Conservation (phyloP, 768 basidiomycete genomes). For the Pulveroboletus frians region DNA sequence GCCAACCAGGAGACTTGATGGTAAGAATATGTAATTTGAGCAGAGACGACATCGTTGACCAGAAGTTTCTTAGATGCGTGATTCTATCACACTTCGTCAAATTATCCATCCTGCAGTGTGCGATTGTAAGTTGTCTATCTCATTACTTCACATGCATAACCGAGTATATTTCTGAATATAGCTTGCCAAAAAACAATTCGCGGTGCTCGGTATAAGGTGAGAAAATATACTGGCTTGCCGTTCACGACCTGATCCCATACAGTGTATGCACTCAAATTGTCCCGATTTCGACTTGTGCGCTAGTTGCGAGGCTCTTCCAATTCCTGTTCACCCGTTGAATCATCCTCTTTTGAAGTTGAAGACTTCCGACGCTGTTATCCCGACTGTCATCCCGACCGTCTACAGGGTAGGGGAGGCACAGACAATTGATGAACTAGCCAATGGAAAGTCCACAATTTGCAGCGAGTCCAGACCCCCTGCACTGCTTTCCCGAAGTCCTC, state of each 20-base stretch:
- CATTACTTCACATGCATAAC: too few relatives aligned
- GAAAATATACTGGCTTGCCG: constrained; percentile 1
- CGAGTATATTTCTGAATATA: constrained; percentile 4
- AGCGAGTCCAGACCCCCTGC: not conserved
- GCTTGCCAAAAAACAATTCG: constrained; percentile 48
- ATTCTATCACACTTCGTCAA: constrained; percentile 14
- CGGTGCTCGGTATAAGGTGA: constrained; percentile 71
- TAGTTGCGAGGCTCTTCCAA: constrained; percentile 74
- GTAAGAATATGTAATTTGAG: constrained; percentile 34
- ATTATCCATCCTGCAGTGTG: constrained; percentile 55
- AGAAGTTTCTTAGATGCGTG: constrained; percentile 25
- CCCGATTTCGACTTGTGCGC: constrained; percentile 79
- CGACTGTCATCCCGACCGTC: constrained; percentile 44
- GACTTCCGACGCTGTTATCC: constrained; percentile 43
- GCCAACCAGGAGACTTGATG: constrained; percentile 49
- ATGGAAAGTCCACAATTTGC: not conserved
- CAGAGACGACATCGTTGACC: not conserved
- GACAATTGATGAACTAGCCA: not conserved
- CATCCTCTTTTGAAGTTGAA: constrained; percentile 78
- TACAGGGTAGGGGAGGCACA: constrained; percentile 24
- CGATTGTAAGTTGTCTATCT: constrained; percentile 34
- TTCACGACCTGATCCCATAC: constrained; percentile 4
- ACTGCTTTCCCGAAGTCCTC: not conserved
- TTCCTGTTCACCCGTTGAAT: constrained; percentile 62
- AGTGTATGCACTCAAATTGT: constrained; percentile 80